phyloP scores from a whole-genome alignment of 768 basidiomycete species.

The Amanita pallidorosea region DNA sequence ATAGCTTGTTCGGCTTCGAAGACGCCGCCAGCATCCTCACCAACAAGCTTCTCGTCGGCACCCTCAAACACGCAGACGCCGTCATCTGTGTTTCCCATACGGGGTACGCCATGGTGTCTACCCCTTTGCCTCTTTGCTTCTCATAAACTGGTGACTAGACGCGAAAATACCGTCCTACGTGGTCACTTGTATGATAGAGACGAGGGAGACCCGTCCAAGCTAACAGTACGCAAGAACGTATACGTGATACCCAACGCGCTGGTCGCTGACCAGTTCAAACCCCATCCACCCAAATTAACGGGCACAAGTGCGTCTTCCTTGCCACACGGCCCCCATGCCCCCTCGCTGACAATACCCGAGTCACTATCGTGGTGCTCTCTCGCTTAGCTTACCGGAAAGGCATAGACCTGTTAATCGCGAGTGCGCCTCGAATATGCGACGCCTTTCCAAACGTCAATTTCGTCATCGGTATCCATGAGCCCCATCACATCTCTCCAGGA shows the following conservation, averaged over 20 bases:
- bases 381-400: constrained; percentile 94
- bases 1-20: constrained; percentile 92
- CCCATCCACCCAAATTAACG: constrained; percentile 34
- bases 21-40: constrained; percentile 96
- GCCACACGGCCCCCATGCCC: neutral
- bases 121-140: neutral
- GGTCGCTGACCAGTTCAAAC: constrained; percentile 78
- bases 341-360: constrained; percentile 25
- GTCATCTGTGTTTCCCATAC: constrained; percentile 97
- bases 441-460: constrained; percentile 83
- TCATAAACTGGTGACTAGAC: constrained; percentile 32
- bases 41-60: constrained; percentile 86
- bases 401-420: constrained; percentile 88
- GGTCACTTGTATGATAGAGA: constrained; percentile 59
- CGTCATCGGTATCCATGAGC: constrained; percentile 53
- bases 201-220: constrained; percentile 29
- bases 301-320: constrained; percentile 42
- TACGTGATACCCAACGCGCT: constrained; percentile 94
- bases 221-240: constrained; percentile 45
- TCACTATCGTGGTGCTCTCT: constrained; percentile 86
- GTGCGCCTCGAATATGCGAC: constrained; percentile 81
- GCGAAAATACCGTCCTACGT: constrained; percentile 94
- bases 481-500: neutral
- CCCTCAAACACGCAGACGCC: constrained; percentile 84
- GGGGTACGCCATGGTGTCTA: constrained; percentile 42